phyloP scores from a whole-genome alignment of 2,329 filamentous ascomycete species.

The Fusarium vanettenii region DNA sequence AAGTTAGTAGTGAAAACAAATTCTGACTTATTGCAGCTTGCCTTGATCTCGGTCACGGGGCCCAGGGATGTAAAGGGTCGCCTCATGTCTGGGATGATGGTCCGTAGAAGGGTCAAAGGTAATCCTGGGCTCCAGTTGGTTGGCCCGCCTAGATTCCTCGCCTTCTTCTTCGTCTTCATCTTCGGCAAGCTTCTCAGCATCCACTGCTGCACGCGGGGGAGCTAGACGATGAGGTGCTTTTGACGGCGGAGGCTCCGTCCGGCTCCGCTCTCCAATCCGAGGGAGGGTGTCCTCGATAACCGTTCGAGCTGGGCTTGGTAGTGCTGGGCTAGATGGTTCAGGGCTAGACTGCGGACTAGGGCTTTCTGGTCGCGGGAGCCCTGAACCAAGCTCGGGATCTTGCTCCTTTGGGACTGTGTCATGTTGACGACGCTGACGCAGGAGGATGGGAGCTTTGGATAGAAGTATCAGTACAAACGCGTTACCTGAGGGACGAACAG shows the following conservation, averaged over 20 bases:
- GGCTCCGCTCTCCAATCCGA: constrained; percentile 22
- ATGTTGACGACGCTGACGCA: constrained; percentile 12
- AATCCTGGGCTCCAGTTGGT: constrained; percentile 32
- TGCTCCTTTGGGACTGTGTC: constrained; percentile 5
- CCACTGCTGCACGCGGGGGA: neutral
- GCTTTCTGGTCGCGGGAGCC: neutral
- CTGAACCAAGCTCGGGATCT: constrained; percentile 16
- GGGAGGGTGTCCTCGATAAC: constrained; percentile 10
- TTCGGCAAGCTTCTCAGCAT: neutral
- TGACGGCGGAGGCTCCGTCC: constrained; percentile 18
- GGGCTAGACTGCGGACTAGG: neutral
- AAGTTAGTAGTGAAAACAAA: constrained; percentile 6
- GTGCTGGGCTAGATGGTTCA: neutral
- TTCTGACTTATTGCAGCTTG: neutral
- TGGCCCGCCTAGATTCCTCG: neutral
- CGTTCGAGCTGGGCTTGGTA: neutral
- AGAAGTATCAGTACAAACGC: constrained; percentile 1
- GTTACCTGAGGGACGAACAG: too few species aligned
- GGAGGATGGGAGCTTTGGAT: constrained; percentile 26
- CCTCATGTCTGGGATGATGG: constrained; percentile 40
- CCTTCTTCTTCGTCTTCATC: neutral
- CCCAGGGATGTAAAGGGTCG: constrained; percentile 46
- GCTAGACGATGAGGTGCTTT: neutral
- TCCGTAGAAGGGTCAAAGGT: constrained; percentile 45
- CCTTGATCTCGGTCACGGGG: constrained; percentile 49